phyloP scores from a whole-genome alignment of 139 green algal genomes.

The Coccomyxa sp. region DNA sequence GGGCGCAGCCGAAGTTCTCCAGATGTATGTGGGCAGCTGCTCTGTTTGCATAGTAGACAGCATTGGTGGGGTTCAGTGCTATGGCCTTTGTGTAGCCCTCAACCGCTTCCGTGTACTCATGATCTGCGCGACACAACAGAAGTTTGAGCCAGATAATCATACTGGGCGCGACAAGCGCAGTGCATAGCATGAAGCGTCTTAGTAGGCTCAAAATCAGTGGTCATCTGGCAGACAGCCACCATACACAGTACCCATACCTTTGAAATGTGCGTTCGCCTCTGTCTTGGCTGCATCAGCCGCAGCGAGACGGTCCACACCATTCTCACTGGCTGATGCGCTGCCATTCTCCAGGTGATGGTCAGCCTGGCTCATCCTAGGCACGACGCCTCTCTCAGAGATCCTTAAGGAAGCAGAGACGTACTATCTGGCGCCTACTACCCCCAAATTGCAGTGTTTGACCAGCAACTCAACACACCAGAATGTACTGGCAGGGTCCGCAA shows the following conservation, averaged over 20 bases:
- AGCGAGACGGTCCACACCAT: neutral
- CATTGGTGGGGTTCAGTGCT: conserved; percentile 59
- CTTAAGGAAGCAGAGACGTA: neutral
- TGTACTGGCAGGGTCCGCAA: too few relatives aligned
- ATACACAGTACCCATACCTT: conserved; percentile 24
- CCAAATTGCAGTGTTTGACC: too few relatives aligned
- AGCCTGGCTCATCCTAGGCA: neutral
- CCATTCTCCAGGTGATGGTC: neutral
- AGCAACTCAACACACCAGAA: neutral
- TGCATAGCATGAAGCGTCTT: neutral
- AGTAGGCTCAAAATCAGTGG: neutral
- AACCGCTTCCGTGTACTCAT: conserved; percentile 78
- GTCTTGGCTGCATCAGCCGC: conserved; percentile 29
- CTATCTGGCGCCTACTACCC: neutral
- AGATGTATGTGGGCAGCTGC: conserved; percentile 84
- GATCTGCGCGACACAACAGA: conserved; percentile 47
- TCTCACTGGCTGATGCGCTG: neutral
- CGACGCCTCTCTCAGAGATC: neutral
- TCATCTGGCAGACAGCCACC: neutral
- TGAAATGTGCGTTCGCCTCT: conserved; percentile 42
- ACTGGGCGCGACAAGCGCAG: too few relatives aligned
- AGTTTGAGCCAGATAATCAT: neutral
- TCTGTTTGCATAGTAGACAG: conserved; percentile 84
- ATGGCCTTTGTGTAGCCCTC: conserved; percentile 83
- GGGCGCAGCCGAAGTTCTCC: conserved; percentile 87